These are phyloP conservation scores for Triadica sebifera DNA, from an alignment of 345 rosid genomes.

Conservation along the genomic window DNA sequence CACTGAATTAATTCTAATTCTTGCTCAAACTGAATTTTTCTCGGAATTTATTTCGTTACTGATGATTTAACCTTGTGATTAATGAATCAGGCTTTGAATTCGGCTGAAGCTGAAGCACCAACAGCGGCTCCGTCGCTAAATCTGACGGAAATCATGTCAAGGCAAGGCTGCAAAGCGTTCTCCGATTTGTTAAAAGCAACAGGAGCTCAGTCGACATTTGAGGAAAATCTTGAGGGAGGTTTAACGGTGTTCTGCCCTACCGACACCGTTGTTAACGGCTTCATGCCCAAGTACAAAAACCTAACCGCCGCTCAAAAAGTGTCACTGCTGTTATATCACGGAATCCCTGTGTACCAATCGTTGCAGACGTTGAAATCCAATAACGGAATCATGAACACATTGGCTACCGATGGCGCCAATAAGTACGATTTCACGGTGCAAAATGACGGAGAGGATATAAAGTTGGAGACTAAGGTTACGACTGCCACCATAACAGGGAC, in stretches of 20 bases:
- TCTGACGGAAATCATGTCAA: slow-evolving; percentile 24
- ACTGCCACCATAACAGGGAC: slow-evolving; percentile 33
- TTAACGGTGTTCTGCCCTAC: slow-evolving; percentile 34
- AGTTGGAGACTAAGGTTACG: slow-evolving; percentile 24
- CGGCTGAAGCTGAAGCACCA: slow-evolving; percentile 34
- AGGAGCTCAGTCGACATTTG: slow-evolving; percentile 23
- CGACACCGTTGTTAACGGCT: slow-evolving; percentile 20
- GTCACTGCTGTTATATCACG: slow-evolving; percentile 28
- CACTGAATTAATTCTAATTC: background rate
- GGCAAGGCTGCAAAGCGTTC: slow-evolving; percentile 32
- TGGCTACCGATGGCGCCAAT: slow-evolving; percentile 32
- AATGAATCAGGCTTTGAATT: slow-evolving; percentile 20
- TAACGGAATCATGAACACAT: slow-evolving; percentile 29
- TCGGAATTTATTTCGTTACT: background rate
- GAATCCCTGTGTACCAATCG: slow-evolving; percentile 30
- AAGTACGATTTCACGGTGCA: slow-evolving; percentile 34
- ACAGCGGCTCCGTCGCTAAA: slow-evolving; percentile 29
- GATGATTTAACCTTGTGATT: background rate
- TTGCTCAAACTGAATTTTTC: background rate
- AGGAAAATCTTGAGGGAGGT: slow-evolving; percentile 29
- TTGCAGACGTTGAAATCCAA: slow-evolving; percentile 28
- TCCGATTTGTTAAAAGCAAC: slow-evolving; percentile 21
- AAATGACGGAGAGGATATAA: slow-evolving; percentile 27
- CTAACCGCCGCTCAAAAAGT: slow-evolving; percentile 19
- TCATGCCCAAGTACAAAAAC: slow-evolving; percentile 34